A percentile compares a stretch with the other conserved stretches of the same genome.
These are phyloP conservation scores for Fabrea salina DNA, from an alignment of 169 alveolate species.

Conservation along the genomic window DNA sequence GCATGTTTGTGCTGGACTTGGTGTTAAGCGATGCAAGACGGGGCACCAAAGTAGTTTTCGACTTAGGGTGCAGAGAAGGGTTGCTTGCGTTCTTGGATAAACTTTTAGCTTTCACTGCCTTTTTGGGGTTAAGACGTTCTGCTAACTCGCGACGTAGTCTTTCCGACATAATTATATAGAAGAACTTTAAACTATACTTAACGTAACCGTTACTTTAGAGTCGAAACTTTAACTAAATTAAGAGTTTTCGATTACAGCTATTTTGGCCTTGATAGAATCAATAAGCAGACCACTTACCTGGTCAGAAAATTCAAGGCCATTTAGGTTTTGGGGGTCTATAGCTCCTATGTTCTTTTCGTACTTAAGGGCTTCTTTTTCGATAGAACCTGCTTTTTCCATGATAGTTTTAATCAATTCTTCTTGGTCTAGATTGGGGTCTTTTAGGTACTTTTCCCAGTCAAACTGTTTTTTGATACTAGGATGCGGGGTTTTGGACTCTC, in stretches of 20 bases:
- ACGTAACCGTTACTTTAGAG: too few relatives aligned
- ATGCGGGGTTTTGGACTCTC: background rate
- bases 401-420: background rate
- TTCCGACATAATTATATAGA: too few relatives aligned
- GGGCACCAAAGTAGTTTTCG: background rate
- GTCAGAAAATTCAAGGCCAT: too few relatives aligned
- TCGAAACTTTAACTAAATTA: too few relatives aligned
- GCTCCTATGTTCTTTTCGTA: background rate
- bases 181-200: too few relatives aligned
- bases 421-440: background rate
- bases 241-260: background rate
- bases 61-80: background rate
- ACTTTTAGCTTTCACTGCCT: background rate
- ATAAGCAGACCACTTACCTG: too few relatives aligned
- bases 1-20: background rate
- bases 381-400: background rate
- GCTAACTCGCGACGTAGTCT: background rate
- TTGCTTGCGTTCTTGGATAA: background rate
- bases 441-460: background rate
- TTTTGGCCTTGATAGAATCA: slow-evolving; percentile 7
- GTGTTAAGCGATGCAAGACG: background rate
- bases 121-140: background rate
- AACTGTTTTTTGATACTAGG: too few relatives aligned
- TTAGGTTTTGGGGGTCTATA: background rate
- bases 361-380: background rate